Evolutionary conservation across 139 green algal species (phyloP), one percentile per base, ranked within the genome.

Genomic region (Protoeuglena noctilucae): DNA sequence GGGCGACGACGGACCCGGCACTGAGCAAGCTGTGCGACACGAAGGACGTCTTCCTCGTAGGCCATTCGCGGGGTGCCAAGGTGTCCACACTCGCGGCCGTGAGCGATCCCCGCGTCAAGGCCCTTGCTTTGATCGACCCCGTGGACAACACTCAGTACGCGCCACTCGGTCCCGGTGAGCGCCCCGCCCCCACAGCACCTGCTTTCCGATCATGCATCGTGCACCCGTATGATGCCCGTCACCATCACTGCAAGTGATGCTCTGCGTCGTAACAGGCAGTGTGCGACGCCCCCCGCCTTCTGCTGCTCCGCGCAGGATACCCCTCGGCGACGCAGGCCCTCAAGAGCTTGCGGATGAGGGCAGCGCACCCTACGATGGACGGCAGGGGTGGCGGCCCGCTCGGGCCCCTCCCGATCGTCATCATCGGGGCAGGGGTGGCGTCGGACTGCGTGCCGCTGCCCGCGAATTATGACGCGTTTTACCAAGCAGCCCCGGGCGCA

Each of bases 141-240:
- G 87, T 94, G 3, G 85, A 94, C 67, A 85, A 84, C 56, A 94
- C 87, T 4, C 56, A 79, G 40, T 91, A 82, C 41, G 77, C 81
- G 1, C 78, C 78, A 6, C 25, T 80, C 3, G 70, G 49, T 16
- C 57, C 57, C n/a, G n/a, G n/a, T n/a, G n/a, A n/a, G n/a, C n/a
- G n/a, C n/a, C 29, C 23, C 23, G 12, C 47, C 43, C 17, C 51
- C 51, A 21, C 47, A 23, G 16, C 23, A 23, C 9, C 9, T 53
- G 9, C 34, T 43, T 12, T 12, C 34, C 34, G 9, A 43, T 43
- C 34, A 43, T 43, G 9, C 34, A 43, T 12, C 9, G 34, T 12
- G 9, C 9, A 43, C 9, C 9, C 7, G 34, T 19, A 12, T 43
- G 34, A 43, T 7, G 9, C 34, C 9, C 34, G 34, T 12, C 34